phyloP scores from a whole-genome alignment of 176 grass and related monocot species.

The Calamus simplicifolius region DNA sequence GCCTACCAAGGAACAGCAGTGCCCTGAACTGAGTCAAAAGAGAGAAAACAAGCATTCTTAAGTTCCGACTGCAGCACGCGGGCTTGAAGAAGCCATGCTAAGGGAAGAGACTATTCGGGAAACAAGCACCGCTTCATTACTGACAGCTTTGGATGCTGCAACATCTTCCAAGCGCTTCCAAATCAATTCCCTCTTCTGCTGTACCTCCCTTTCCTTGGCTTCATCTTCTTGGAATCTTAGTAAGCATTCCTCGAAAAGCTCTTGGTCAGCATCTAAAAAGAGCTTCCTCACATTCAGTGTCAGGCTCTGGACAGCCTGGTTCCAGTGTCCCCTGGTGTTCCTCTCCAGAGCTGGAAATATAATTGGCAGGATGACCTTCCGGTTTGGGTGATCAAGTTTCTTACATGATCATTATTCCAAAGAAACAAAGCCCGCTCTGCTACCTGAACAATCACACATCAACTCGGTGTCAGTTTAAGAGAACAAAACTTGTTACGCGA shows the following conservation, averaged over 20 bases:
- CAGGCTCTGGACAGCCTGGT: constrained; percentile 23
- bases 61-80: too few species aligned
- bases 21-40: too few species aligned
- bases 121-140: constrained; percentile 29
- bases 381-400: constrained; percentile 26
- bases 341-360: constrained; percentile 38
- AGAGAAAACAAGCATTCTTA: too few species aligned
- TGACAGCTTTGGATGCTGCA: constrained; percentile 22
- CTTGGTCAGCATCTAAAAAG: constrained; percentile 20
- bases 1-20: too few species aligned
- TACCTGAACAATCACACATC: constrained; percentile 23
- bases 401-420: constrained; percentile 28
- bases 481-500: too few species aligned
- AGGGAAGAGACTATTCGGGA: constrained; percentile 10
- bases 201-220: constrained; percentile 18
- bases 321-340: constrained; percentile 34
- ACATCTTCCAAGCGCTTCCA: constrained; percentile 40
- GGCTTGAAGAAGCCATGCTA: too few species aligned
- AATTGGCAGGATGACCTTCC: constrained; percentile 30
- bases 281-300: constrained; percentile 24
- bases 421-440: constrained; percentile 37
- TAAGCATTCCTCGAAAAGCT: constrained; percentile 22
- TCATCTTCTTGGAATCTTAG: constrained; percentile 21
- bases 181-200: constrained; percentile 19
- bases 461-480: too few species aligned